Percentiles rank a stretch among this genome's conserved stretches.
phyloP scores from a whole-genome alignment of 352 stramenopile species.

The Hyaloperonospora brassicae region DNA sequence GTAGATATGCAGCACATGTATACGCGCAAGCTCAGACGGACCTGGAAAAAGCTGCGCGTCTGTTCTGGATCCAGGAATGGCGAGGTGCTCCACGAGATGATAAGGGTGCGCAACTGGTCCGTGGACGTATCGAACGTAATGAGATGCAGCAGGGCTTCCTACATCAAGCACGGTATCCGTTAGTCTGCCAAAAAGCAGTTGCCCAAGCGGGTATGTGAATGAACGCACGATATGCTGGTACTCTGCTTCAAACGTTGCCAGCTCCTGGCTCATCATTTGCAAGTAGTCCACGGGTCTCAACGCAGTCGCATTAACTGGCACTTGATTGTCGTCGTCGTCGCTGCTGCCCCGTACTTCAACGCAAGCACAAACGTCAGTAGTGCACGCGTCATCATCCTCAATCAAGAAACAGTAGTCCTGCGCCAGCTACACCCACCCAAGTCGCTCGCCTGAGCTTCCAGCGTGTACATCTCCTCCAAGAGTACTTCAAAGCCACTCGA shows the following conservation, averaged over 20 bases:
- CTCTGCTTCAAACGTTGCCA: constrained; percentile 70
- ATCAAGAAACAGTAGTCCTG: neutral
- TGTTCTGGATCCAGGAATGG: constrained; percentile 57
- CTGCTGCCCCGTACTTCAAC: constrained; percentile 10
- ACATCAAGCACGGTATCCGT: neutral
- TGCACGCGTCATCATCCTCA: neutral
- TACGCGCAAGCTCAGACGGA: constrained; percentile 9
- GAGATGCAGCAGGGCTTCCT: constrained; percentile 58
- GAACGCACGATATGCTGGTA: constrained; percentile 69
- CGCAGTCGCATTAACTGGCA: constrained; percentile 14
- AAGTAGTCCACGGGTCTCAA: constrained; percentile 54
- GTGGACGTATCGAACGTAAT: constrained; percentile 66
- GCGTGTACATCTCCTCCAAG: constrained; percentile 48
- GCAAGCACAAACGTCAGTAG: neutral
- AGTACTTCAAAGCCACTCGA: constrained; percentile 40
- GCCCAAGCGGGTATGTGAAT: neutral
- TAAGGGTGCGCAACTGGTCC: constrained; percentile 62
- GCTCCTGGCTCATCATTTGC: constrained; percentile 59
- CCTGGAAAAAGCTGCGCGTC: constrained; percentile 44
- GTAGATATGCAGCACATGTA: neutral
- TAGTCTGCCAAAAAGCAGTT: neutral
- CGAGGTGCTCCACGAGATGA: constrained; percentile 76
- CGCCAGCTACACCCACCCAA: constrained; percentile 23
- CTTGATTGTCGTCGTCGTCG: neutral
- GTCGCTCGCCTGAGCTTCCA: constrained; percentile 33